phyloP scores from a whole-genome alignment of 345 rosid genomes.

The Fremontodendron californicum region DNA sequence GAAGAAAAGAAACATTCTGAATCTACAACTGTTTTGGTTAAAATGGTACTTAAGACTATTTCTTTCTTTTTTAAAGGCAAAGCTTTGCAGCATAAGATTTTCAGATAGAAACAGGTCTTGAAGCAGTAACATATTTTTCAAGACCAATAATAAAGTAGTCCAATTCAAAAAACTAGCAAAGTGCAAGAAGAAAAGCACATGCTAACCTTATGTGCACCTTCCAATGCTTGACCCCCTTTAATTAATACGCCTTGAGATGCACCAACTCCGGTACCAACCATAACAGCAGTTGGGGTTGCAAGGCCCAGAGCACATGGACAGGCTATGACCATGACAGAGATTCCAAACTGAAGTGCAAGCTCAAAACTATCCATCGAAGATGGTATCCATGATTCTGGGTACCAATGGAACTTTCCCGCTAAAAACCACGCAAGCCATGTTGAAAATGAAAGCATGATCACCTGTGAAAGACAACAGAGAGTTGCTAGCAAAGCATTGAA shows the following conservation, averaged over 20 bases:
- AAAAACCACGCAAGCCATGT: constrained; percentile 94
- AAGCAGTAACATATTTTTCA: neutral
- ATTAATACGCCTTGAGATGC: constrained; percentile 94
- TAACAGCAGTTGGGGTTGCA: constrained; percentile 99
- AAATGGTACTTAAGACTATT: neutral
- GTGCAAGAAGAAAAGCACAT: neutral
- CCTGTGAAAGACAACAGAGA: constrained; percentile 37
- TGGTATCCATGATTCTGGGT: constrained; percentile 92
- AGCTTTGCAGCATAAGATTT: neutral
- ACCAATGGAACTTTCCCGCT: constrained; percentile 73
- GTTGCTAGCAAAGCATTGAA: neutral
- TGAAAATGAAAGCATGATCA: constrained; percentile 66
- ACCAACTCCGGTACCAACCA: constrained; percentile 99
- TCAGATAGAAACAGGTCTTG: neutral
- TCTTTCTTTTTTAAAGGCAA: neutral
- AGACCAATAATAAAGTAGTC: neutral
- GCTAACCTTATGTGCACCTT: constrained; percentile 78
- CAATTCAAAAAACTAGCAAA: neutral
- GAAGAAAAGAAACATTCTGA: neutral
- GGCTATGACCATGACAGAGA: constrained; percentile 97
- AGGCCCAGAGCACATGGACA: constrained; percentile 96
- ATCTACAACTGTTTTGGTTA: neutral
- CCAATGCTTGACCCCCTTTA: constrained; percentile 93
- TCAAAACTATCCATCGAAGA: constrained; percentile 89
- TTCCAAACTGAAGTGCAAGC: constrained; percentile 95